Evolutionary conservation across 495 filamentous ascomycete genomes (phyloP).

Genomic region (Podospora pseudoanserina): DNA sequence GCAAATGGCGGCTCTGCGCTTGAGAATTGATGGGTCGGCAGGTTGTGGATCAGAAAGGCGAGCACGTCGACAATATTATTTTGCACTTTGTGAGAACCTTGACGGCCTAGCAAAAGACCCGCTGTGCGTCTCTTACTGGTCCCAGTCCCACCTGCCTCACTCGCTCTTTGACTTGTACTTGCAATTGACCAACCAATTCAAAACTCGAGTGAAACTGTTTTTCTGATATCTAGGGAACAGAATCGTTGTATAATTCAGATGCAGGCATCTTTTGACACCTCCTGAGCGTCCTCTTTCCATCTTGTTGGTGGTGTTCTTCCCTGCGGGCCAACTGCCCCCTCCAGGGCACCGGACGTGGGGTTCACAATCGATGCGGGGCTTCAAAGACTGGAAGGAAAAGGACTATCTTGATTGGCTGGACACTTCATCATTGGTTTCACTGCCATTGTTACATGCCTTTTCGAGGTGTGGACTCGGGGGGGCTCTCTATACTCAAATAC

Average conservation of each 20-base stretch:
- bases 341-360: neutral
- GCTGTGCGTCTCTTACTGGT: neutral
- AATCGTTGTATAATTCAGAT: neutral
- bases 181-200: neutral
- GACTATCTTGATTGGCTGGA: neutral
- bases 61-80: conserved; percentile 21
- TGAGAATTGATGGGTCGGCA: conserved; percentile 4
- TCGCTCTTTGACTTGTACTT: neutral
- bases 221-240: neutral
- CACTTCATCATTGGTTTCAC: neutral
- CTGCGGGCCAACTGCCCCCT: neutral
- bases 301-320: neutral
- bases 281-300: neutral
- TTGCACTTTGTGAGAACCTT: conserved; percentile 27
- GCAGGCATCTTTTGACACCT: neutral
- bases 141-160: neutral
- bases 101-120: conserved; percentile 19
- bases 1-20: conserved; percentile 12
- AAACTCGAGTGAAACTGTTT: neutral
- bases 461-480: neutral
- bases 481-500: neutral
- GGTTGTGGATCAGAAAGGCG: conserved; percentile 17
- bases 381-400: neutral
- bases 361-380: neutral
- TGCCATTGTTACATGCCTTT: neutral